These are phyloP conservation scores for Plenodomus biglobosus DNA, from an alignment of 2,329 filamentous ascomycete species.

Conservation along the genomic window DNA sequence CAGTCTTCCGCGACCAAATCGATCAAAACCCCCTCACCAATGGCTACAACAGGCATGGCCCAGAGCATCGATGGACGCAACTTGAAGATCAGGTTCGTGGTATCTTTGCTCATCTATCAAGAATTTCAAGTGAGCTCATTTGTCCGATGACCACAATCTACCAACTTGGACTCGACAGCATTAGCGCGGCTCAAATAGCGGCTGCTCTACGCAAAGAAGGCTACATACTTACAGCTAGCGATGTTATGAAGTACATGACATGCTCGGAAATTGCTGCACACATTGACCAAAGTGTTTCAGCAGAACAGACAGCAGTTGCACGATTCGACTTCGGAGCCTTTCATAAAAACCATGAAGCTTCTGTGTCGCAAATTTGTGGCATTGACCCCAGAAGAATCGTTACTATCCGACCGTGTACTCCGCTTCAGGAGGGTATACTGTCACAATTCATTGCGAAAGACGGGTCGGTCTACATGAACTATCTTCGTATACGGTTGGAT, in stretches of 20 bases:
- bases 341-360: constrained; percentile 46
- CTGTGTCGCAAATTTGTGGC: constrained; percentile 35
- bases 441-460: constrained; percentile 69
- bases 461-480: constrained; percentile 75
- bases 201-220: constrained; percentile 63
- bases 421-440: constrained; percentile 77
- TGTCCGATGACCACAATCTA: constrained; percentile 71
- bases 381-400: constrained; percentile 51
- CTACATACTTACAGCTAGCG: constrained; percentile 63
- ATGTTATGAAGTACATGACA: constrained; percentile 65
- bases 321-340: constrained; percentile 55
- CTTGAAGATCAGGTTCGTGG: constrained; percentile 58
- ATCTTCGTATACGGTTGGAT: constrained; percentile 59
- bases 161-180: constrained; percentile 86
- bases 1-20: constrained; percentile 30
- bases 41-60: constrained; percentile 1
- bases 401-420: constrained; percentile 72
- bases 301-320: not conserved
- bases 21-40: constrained; percentile 6
- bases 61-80: constrained; percentile 50
- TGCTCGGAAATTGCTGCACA: constrained; percentile 37
- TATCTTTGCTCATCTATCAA: constrained; percentile 62
- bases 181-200: constrained; percentile 79
- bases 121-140: constrained; percentile 55
- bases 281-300: constrained; percentile 9